Conservation (phyloP, 2,329 filamentous ascomycete species). For the Aspergillus japonicus region DNA sequence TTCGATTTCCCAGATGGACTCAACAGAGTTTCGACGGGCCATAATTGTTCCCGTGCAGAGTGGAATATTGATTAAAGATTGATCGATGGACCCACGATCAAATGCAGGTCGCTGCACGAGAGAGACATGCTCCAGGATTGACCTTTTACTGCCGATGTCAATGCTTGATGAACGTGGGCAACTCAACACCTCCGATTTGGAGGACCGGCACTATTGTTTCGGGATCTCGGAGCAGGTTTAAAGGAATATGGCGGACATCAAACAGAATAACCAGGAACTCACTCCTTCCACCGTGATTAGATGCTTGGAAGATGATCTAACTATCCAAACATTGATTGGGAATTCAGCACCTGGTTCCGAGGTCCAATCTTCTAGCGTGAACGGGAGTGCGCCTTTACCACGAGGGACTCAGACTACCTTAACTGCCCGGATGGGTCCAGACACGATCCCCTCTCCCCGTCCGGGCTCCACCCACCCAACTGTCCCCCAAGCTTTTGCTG, state of each 20-base stretch:
- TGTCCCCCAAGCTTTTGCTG: slow-evolving; percentile 12
- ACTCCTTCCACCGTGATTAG: no score
- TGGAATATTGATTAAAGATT: neutral
- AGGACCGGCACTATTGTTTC: neutral
- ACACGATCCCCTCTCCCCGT: slow-evolving; percentile 3
- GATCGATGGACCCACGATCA: neutral
- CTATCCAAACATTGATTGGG: neutral
- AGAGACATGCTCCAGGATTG: neutral
- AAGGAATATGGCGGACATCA: no score
- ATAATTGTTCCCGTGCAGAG: neutral
- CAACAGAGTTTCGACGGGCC: neutral
- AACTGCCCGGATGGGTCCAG: neutral
- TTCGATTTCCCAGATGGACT: neutral
- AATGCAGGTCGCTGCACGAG: neutral
- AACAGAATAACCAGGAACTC: no score
- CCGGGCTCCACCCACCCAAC: slow-evolving; percentile 6
- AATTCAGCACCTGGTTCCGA: neutral
- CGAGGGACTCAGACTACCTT: neutral
- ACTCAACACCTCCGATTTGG: neutral
- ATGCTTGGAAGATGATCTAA: no score
- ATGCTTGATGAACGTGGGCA: neutral
- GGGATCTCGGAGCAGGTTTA: no score
- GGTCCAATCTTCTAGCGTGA: neutral
- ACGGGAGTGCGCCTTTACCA: neutral
- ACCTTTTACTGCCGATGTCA: neutral